These are phyloP conservation scores for Starmerella geochares DNA, from an alignment of 805 yeast genomes.

Conservation along the genomic window DNA sequence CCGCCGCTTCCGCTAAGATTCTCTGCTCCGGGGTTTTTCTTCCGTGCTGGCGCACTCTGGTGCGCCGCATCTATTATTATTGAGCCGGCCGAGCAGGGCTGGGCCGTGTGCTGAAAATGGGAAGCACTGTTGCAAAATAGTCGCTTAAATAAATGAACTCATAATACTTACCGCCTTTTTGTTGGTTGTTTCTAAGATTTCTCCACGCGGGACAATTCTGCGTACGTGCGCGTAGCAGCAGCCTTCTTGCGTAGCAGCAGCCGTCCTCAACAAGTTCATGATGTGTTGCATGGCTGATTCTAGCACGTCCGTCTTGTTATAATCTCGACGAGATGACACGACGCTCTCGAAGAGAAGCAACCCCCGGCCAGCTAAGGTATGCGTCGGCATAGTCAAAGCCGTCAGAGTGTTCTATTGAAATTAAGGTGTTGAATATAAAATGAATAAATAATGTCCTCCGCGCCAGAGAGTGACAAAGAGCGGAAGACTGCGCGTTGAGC, in stretches of 20 bases:
- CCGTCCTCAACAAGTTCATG: too few relatives aligned
- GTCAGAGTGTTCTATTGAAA: background rate
- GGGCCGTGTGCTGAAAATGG: constrained; percentile 5
- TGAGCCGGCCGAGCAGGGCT: constrained; percentile 10
- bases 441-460: background rate
- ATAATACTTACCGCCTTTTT: constrained; percentile 1
- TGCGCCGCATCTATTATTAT: constrained; percentile 4
- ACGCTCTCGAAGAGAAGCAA: too few relatives aligned
- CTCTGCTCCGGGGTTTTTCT: constrained; percentile 2
- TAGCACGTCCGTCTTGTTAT: too few relatives aligned
- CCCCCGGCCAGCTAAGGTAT: too few relatives aligned
- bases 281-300: too few relatives aligned
- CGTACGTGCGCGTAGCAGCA: background rate
- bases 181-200: background rate
- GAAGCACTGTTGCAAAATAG: constrained; percentile 2
- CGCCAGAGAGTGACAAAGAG: background rate
- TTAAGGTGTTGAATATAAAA: background rate
- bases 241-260: too few relatives aligned
- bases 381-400: background rate
- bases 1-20: constrained; percentile 38
- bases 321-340: too few relatives aligned
- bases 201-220: background rate
- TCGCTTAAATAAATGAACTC: constrained; percentile 8
- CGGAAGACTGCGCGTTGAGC: too few relatives aligned
- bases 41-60: background rate